Percentiles rank a stretch among this genome's conserved stretches.
Evolutionary conservation across 106 monocot species (phyloP).

Genomic region (Posidonia australis): DNA sequence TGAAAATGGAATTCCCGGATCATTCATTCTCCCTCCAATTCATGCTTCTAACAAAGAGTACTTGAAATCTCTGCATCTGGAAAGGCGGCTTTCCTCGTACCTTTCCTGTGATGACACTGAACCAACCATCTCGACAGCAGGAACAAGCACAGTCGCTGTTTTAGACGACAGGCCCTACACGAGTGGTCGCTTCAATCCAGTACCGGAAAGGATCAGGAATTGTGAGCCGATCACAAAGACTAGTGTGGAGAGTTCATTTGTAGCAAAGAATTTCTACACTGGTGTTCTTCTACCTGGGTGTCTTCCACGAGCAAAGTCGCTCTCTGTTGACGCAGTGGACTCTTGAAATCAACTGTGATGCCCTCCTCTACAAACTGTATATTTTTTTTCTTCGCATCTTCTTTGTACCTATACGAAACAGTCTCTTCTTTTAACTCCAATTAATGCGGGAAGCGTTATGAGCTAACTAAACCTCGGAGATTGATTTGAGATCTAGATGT

Average conservation of each 20-base stretch:
- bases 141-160: neutral
- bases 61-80: conserved; percentile 18
- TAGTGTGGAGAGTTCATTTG: conserved; percentile 3
- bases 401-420: no score
- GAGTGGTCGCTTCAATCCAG: conserved; percentile 11
- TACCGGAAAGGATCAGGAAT: conserved; percentile 10
- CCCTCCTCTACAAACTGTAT: neutral
- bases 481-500: no score
- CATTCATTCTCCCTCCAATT: neutral
- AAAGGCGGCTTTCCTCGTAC: conserved; percentile 2
- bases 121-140: neutral
- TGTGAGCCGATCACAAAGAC: conserved; percentile 7
- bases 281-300: conserved; percentile 12
- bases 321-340: conserved; percentile 39
- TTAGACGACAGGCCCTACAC: neutral
- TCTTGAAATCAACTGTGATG: conserved; percentile 9
- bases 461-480: no score
- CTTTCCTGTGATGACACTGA: neutral
- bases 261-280: conserved; percentile 28
- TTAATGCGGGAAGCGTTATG: no score
- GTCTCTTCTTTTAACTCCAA: no score
- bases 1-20: neutral
- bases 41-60: neutral
- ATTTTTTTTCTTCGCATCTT: no score
- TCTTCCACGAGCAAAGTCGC: conserved; percentile 34